These are phyloP conservation scores for Mercurialis annua DNA, from an alignment of 345 rosid species.

Conservation along the genomic window DNA sequence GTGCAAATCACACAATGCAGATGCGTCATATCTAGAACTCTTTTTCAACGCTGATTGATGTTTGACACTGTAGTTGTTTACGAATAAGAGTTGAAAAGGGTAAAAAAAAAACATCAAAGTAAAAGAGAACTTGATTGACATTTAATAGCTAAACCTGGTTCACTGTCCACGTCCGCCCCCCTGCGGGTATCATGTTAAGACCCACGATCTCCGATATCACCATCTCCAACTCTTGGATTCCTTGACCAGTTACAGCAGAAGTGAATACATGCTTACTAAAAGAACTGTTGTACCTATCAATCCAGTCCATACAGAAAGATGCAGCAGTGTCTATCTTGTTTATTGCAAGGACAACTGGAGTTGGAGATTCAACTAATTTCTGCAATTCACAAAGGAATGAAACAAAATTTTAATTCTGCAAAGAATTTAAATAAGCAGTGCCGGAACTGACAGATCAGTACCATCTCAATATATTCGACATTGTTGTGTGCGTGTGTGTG, in stretches of 20 bases:
- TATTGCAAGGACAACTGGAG: constrained; percentile 65
- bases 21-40: no score
- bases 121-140: neutral
- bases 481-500: neutral
- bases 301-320: constrained; percentile 37
- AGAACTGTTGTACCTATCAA: constrained; percentile 24
- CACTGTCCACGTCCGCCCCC: constrained; percentile 77
- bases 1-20: no score
- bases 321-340: constrained; percentile 73
- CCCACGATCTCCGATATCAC: constrained; percentile 67
- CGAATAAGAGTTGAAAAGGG: no score
- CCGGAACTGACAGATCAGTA: no score
- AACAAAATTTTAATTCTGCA: neutral
- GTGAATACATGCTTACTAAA: constrained; percentile 59
- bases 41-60: no score
- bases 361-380: constrained; percentile 36
- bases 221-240: constrained; percentile 60
- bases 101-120: neutral
- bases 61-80: no score
- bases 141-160: constrained; percentile 71
- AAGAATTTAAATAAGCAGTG: neutral
- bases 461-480: neutral
- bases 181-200: constrained; percentile 52
- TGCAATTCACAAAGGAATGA: constrained; percentile 26
- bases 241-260: constrained; percentile 84